Base-by-base conservation (phyloP, 148 eudicot species). In the Chenopodium formosanum region DNA sequence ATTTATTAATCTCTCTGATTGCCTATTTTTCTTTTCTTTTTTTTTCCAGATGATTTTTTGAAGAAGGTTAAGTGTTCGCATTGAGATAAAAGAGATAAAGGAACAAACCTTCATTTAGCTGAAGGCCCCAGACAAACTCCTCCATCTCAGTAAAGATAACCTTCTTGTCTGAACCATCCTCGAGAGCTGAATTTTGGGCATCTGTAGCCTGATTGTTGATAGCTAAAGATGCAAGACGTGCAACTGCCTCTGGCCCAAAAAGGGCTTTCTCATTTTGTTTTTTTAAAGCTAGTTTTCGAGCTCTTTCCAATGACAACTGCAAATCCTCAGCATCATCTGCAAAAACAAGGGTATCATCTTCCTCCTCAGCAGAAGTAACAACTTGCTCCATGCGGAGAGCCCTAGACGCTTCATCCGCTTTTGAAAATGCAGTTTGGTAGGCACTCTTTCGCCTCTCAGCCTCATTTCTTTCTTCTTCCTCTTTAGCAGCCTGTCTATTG, bases 71-170 rank as follows among this genome's bases (percentile, higher is more conserved):
- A 50, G 63, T 27, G 29, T 48, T 50, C 29, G 16, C 11, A 79
- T 40, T 6, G 44, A 40, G 44, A 40, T 40, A 22, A 48, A 32
- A 58, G 63, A 76, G 46, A 13, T 47, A 50, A 77, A 29, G 66
- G 83, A 70, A 81, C 34, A 9, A 82, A 96, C 98, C 99, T 89
- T 96, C 98, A 83, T 94, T 94, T 76, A 90, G 94, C 80, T 96
- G 99, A 63, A 94, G 97, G 78, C 99, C 97, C 94, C 97, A 91
- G 53, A 96, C 99, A 86, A 96, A 96, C 86, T 96, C 99, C 83
- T 96, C 99, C 99, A 96, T 94, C 84, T 96, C 99, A 25, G 99
- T 94, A 84, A 96, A 92, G 86, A 94, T 95, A 83, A 96, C 95
- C 85, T 92, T 91, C 81, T 91, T 92, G 78, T 92, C 95, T 86